These are phyloP conservation scores for Haematococcus sp. DNA, from an alignment of 139 green algal species.

Conservation along the genomic window DNA sequence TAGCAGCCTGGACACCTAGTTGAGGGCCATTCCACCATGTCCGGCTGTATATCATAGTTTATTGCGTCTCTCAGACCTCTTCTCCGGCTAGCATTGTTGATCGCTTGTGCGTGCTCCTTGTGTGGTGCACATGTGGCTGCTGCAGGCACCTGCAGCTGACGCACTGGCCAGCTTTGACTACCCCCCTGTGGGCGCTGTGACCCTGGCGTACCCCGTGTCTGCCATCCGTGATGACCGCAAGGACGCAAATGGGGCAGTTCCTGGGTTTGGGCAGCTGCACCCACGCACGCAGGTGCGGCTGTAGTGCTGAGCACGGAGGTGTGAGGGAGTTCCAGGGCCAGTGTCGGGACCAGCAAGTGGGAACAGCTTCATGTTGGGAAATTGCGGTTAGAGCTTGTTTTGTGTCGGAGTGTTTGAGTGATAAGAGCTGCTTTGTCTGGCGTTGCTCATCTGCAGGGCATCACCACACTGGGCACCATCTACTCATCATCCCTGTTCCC, in stretches of 20 bases:
- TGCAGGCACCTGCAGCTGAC: conserved; percentile 49
- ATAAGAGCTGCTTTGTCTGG: too few relatives aligned
- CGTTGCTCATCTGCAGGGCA: conserved; percentile 60
- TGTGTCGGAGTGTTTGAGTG: not conserved
- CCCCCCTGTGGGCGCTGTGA: conserved; percentile 93
- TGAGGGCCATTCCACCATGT: too few relatives aligned
- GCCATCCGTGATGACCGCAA: conserved; percentile 78
- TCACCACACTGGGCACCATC: conserved; percentile 97
- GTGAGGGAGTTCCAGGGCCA: too few relatives aligned
- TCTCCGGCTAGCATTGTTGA: not conserved
- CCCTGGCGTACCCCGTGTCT: conserved; percentile 75
- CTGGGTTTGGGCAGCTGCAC: conserved; percentile 98
- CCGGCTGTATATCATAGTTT: too few relatives aligned
- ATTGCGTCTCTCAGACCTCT: too few relatives aligned
- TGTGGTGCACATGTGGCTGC: not conserved
- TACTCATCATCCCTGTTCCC: conserved; percentile 95
- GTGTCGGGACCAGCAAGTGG: too few relatives aligned
- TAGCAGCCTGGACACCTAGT: too few relatives aligned
- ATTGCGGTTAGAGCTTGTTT: not conserved
- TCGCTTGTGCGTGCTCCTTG: not conserved
- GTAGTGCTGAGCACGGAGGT: not conserved
- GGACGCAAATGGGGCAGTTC: conserved; percentile 57
- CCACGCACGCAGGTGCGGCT: conserved; percentile 69
- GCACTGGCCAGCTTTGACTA: conserved; percentile 90
- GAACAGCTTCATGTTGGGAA: too few relatives aligned